These are phyloP conservation scores for Rubia tinctorum DNA, from an alignment of 305 asterid genomes.

Conservation along the genomic window DNA sequence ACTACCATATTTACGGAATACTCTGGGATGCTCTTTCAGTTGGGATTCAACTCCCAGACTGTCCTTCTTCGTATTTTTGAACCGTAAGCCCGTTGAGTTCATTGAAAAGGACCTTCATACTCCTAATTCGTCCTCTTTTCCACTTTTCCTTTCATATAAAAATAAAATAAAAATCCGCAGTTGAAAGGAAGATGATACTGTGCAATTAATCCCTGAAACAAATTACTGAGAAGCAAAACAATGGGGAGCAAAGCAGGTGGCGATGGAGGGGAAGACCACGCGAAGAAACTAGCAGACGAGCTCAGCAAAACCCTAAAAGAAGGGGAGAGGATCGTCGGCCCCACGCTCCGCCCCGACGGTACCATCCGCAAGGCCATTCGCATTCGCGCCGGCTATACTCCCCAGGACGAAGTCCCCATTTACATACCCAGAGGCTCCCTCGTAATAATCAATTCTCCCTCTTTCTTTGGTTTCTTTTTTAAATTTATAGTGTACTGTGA, in stretches of 20 bases:
- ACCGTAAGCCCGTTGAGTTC: no score
- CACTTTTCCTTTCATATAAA: no score
- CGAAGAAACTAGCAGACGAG: constrained; percentile 38
- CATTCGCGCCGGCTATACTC: constrained; percentile 74
- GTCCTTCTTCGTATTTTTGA: no score
- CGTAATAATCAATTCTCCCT: constrained; percentile 28
- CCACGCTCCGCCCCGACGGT: constrained; percentile 94
- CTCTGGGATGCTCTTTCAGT: no score
- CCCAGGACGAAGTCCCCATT: constrained; percentile 85
- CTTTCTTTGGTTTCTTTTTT: background rate
- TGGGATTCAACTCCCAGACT: no score
- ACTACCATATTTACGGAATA: no score
- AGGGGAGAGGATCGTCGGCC: constrained; percentile 74
- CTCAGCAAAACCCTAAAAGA: constrained; percentile 63
- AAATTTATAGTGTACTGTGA: background rate
- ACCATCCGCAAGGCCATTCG: constrained; percentile 75
- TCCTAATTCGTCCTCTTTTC: no score
- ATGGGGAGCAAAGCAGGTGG: constrained; percentile 23
- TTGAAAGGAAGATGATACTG: background rate
- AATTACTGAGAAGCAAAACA: background rate
- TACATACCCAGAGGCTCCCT: constrained; percentile 79
- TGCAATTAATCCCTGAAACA: background rate
- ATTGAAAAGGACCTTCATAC: no score
- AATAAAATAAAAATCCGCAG: background rate
- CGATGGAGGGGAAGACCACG: constrained; percentile 36